These are phyloP conservation scores for Dictyostelium brefeldianum DNA, from an alignment of 78 protist genomes.

Conservation along the genomic window DNA sequence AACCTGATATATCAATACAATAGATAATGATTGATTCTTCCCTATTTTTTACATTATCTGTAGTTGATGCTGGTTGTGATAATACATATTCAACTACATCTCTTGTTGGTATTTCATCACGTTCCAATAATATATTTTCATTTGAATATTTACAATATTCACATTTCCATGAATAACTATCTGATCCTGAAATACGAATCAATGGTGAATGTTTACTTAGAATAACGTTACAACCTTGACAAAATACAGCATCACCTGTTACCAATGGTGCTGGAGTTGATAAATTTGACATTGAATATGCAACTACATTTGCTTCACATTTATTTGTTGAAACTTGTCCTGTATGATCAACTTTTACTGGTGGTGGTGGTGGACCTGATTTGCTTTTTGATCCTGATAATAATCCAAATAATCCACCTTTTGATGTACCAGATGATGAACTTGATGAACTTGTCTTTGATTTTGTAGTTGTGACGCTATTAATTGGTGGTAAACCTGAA, in stretches of 20 bases:
- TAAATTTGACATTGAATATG: constrained; percentile 40
- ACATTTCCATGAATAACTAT: constrained; percentile 39
- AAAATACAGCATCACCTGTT: constrained; percentile 81
- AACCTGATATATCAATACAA: constrained; percentile 85
- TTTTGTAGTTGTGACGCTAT: neutral
- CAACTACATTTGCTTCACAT: constrained; percentile 55
- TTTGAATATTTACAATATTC: constrained; percentile 62
- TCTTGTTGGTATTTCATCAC: constrained; percentile 67
- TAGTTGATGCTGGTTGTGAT: constrained; percentile 14
- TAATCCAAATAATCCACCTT: constrained; percentile 11
- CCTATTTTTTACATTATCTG: neutral
- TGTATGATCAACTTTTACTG: constrained; percentile 7
- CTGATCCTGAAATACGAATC: neutral
- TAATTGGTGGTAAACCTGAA: constrained; percentile 37
- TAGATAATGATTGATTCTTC: constrained; percentile 76
- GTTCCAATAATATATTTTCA: constrained; percentile 37
- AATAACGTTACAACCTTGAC: constrained; percentile 67
- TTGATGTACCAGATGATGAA: constrained; percentile 4
- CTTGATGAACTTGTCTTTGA: neutral
- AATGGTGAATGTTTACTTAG: constrained; percentile 53
- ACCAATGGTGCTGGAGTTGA: neutral
- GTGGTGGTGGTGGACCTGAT: neutral
- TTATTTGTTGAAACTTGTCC: constrained; percentile 32
- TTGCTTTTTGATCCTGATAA: no score
- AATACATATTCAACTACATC: constrained; percentile 79